Percentiles rank a stretch among this genome's conserved stretches.
Evolutionary conservation across 805 yeast species (phyloP).

Genomic region (Sporopachydermia quercuum): DNA sequence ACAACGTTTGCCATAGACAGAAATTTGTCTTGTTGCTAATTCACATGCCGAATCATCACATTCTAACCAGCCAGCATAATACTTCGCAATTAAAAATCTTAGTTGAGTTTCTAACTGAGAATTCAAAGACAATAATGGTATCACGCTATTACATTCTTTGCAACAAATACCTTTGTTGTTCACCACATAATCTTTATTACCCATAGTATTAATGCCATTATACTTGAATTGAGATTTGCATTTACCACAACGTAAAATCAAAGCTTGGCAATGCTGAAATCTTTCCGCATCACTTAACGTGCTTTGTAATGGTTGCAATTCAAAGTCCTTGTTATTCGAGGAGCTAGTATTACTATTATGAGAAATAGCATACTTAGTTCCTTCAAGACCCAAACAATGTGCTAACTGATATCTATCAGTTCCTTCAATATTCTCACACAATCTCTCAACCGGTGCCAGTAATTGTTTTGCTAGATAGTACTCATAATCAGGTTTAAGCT

Average conservation of each 20-base stretch:
- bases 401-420: slow-evolving; percentile 71
- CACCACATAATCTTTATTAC: slow-evolving; percentile 36
- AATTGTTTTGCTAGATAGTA: slow-evolving; percentile 82
- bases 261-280: slow-evolving; percentile 46
- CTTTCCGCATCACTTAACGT: slow-evolving; percentile 71
- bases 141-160: slow-evolving; percentile 34
- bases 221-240: slow-evolving; percentile 50
- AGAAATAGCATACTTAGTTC: slow-evolving; percentile 38
- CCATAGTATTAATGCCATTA: slow-evolving; percentile 53
- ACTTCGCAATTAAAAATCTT: slow-evolving; percentile 52
- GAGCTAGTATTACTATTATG: slow-evolving; percentile 14
- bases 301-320: slow-evolving; percentile 62
- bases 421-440: slow-evolving; percentile 76
- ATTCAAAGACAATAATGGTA: slow-evolving; percentile 41
- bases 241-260: slow-evolving; percentile 39
- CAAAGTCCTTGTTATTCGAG: slow-evolving; percentile 5
- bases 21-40: slow-evolving; percentile 63
- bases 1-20: slow-evolving; percentile 83
- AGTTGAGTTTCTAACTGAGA: slow-evolving; percentile 65
- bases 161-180: slow-evolving; percentile 63
- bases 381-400: slow-evolving; percentile 61
- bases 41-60: slow-evolving; percentile 86
- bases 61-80: slow-evolving; percentile 73
- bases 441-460: slow-evolving; percentile 79
- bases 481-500: slow-evolving; percentile 53